These are phyloP conservation scores for Candida hungchunana DNA, from an alignment of 805 yeast genomes.

Conservation along the genomic window DNA sequence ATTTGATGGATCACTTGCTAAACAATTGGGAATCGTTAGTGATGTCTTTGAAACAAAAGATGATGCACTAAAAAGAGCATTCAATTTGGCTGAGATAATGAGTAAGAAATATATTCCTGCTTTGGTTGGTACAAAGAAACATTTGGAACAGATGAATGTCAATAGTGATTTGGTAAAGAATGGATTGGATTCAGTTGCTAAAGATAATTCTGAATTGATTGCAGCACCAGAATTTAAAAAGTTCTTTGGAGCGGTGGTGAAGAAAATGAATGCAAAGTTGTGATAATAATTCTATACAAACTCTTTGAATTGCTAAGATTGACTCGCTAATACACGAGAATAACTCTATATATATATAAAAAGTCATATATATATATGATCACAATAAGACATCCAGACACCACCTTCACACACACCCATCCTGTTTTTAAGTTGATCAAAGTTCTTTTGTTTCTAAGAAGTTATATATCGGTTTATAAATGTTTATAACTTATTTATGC, in stretches of 20 bases:
- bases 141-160: constrained; percentile 40
- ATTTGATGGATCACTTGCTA: constrained; percentile 54
- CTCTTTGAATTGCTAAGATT: no score
- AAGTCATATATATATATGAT: no score
- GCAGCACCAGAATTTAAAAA: constrained; percentile 7
- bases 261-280: no score
- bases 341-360: no score
- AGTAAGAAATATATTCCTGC: constrained; percentile 51
- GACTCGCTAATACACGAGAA: no score
- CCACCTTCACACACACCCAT: no score
- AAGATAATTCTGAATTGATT: constrained; percentile 40
- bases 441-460: no score
- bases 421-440: no score
- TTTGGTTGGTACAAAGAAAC: constrained; percentile 57
- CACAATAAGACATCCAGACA: no score
- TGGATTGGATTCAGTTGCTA: constrained; percentile 51
- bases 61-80: constrained; percentile 46
- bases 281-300: no score
- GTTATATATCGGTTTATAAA: no score
- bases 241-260: constrained; percentile 7
- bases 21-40: constrained; percentile 49
- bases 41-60: constrained; percentile 42
- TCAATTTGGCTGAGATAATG: constrained; percentile 42
- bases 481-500: no score
- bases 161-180: constrained; percentile 34